Evolutionary conservation across 2,329 filamentous ascomycete genomes (phyloP).

Genomic region (Hymenoscyphus scutula): DNA sequence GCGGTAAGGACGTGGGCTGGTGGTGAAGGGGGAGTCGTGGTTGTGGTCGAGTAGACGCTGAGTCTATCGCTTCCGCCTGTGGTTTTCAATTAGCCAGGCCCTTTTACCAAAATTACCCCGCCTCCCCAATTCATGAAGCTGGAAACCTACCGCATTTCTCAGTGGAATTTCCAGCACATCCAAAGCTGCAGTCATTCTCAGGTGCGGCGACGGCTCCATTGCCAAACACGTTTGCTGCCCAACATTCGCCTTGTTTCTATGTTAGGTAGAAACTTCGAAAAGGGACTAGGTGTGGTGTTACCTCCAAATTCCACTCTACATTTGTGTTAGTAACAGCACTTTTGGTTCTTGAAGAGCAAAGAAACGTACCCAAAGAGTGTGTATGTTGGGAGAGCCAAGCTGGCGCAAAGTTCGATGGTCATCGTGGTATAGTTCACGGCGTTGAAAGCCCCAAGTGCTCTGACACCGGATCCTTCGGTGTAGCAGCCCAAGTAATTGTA

Average conservation of each 20-base stretch:
- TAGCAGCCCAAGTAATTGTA: slow-evolving; percentile 17
- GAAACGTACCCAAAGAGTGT: slow-evolving; percentile 28
- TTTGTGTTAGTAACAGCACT: not conserved
- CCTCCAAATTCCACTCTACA: not conserved
- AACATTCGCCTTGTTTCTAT: slow-evolving; percentile 25
- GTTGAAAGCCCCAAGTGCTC: slow-evolving; percentile 13
- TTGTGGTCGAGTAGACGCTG: slow-evolving; percentile 22
- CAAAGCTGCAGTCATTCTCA: slow-evolving; percentile 23
- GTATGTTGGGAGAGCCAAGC: slow-evolving; percentile 17
- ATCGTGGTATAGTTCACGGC: slow-evolving; percentile 12
- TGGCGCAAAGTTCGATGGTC: slow-evolving; percentile 15
- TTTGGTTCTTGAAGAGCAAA: not conserved
- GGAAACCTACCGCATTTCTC: slow-evolving; percentile 32
- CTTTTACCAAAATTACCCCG: not conserved
- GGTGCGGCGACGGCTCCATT: slow-evolving; percentile 18
- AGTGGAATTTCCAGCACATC: slow-evolving; percentile 27
- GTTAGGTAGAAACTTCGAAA: not conserved
- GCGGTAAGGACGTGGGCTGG: slow-evolving; percentile 12
- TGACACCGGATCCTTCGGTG: slow-evolving; percentile 14
- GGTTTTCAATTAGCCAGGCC: not conserved
- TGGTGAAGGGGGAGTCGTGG: slow-evolving; percentile 10
- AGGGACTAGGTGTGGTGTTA: no score
- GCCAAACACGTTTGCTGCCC: slow-evolving; percentile 28
- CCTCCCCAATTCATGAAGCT: not conserved
- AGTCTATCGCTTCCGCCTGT: slow-evolving; percentile 26